phyloP scores from a whole-genome alignment of 306 rosid genomes.

The Fragaria vesca region DNA sequence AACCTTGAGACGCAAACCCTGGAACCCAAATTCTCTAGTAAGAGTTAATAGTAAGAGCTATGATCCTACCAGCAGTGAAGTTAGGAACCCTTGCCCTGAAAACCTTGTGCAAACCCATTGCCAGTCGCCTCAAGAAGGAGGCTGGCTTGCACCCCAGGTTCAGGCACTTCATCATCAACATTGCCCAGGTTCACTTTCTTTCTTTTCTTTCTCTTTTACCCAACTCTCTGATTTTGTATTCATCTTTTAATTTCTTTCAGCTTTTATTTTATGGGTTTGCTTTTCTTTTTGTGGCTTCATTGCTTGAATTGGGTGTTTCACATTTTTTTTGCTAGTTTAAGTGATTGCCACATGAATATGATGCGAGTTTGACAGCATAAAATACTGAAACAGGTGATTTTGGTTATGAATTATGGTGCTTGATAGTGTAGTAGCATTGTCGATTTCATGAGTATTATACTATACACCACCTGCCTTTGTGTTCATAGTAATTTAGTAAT shows the following conservation, averaged over 20 bases:
- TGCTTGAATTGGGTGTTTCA: neutral
- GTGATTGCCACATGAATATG: no score
- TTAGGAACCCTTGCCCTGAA: slow-evolving; percentile 42
- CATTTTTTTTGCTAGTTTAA: neutral
- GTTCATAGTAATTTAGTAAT: no score
- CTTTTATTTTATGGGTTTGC: neutral
- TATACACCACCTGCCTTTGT: neutral
- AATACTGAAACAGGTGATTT: neutral
- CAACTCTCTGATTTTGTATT: neutral
- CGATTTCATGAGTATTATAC: neutral
- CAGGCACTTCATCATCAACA: slow-evolving; percentile 32
- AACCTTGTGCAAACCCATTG: slow-evolving; percentile 45
- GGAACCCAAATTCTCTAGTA: no score
- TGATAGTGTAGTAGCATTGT: neutral
- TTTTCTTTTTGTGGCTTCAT: neutral
- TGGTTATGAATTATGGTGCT: neutral
- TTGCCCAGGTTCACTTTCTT: slow-evolving; percentile 40
- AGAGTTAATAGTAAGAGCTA: neutral
- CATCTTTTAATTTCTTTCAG: neutral
- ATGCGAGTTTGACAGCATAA: no score
- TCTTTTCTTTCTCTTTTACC: neutral
- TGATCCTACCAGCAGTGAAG: slow-evolving; percentile 44
- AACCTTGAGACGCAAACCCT: neutral
- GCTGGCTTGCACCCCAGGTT: slow-evolving; percentile 52
- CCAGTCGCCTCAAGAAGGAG: slow-evolving; percentile 44